A percentile compares a stretch with the other conserved stretches of the same genome.
Evolutionary conservation across 2,329 filamentous ascomycete genomes (phyloP).

Genomic region (Alternaria arborescens): DNA sequence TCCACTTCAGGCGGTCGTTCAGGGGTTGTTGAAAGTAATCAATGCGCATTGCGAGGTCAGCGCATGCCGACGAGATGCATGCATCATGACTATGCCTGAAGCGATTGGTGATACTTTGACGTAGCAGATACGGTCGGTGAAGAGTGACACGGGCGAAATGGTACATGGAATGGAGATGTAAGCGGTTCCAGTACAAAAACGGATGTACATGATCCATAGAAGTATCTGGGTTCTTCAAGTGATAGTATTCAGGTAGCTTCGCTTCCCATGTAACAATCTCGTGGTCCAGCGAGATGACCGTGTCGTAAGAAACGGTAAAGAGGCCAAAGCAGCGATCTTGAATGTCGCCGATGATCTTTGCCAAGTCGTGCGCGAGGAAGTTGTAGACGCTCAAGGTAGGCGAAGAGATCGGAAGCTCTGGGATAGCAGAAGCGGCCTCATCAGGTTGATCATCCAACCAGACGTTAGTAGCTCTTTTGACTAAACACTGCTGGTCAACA

Average conservation of each 20-base stretch:
- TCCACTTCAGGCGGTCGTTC: not conserved
- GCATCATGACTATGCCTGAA: not conserved
- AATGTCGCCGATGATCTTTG: not conserved
- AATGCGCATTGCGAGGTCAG: not conserved
- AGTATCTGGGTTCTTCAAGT: not conserved
- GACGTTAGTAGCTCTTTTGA: not conserved
- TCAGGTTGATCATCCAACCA: not conserved
- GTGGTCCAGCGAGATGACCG: not conserved
- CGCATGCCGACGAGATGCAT: not conserved
- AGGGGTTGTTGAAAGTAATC: not conserved
- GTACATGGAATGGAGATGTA: not conserved
- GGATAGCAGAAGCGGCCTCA: not conserved
- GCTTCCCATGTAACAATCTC: not conserved
- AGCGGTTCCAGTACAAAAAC: not conserved
- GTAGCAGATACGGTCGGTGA: not conserved
- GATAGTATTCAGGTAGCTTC: not conserved
- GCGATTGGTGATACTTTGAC: not conserved
- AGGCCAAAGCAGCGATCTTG: not conserved
- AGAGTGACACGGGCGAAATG: not conserved
- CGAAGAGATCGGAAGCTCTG: not conserved
- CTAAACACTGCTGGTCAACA: not conserved
- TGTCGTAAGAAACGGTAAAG: not conserved
- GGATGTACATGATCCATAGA: not conserved
- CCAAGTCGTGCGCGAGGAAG: not conserved
- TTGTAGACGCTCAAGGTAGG: not conserved